Evolutionary conservation across 495 filamentous ascomycete genomes (phyloP), one percentile per base, ranked within the genome.

Genomic region (Copromyces sp.): DNA sequence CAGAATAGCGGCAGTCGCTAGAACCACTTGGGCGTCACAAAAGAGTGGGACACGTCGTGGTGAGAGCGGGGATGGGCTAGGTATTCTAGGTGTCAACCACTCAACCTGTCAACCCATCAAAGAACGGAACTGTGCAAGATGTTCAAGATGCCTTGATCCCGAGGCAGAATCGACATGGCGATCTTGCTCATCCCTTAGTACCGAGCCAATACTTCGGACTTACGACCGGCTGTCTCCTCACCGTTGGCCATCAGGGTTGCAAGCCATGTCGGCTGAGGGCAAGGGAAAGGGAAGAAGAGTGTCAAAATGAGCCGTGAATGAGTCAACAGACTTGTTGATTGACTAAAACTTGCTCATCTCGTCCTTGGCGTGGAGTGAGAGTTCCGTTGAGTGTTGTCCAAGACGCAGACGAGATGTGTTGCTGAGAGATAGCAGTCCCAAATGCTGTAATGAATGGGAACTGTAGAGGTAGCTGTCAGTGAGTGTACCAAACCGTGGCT

Each of bases 21-120:
- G 65, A 39, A 39, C 73, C 72, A 65, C 41, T 71, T 72, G 68
- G 71, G 59, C 44, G 69, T 68, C 38, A 69, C 20, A 44, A 39
- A 40, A 45, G 69, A 70, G 37, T 71, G 47, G 47, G 24, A 0
- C 20, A 12, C 24, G 44, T 59, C 24, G 24, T 59, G 47, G 47
- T 47, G 1, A 4, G 1, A 4, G 44, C n/a, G 44, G n/a, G n/a
- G 44, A 20, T 45, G 44, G 3, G 44, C 44, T 45, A n/a, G n/a
- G n/a, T n/a, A 24, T 24, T 24, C 24, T 24, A 24, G 24, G 24
- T 24, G 24, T 24, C 24, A 24, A 24, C 24, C 24, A n/a, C 32
- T 35, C 11, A 61, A 61, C 11, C 5, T 61, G 53, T 61, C 53
- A 61, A 61, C 45, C 2, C 9, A 32, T 32, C 24, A 61, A 16